Percentiles rank a stretch among this genome's conserved stretches.
These are phyloP conservation scores for Penicillium sp. DNA, from an alignment of 2,329 filamentous ascomycete species.

Conservation along the genomic window DNA sequence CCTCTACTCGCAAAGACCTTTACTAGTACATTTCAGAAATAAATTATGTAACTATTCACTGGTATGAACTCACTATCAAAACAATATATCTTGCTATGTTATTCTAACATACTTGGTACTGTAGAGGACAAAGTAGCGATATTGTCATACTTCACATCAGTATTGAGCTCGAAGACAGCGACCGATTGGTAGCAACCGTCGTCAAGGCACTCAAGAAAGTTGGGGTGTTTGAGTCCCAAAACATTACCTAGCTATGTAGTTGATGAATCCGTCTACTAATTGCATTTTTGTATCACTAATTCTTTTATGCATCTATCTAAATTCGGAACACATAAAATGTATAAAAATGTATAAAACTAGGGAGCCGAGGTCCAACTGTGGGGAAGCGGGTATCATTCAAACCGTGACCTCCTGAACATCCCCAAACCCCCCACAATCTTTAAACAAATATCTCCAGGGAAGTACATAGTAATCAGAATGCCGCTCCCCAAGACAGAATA, in stretches of 20 bases:
- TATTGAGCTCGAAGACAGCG: too few relatives aligned
- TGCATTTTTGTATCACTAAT: neutral
- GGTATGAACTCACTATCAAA: too few relatives aligned
- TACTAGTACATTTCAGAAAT: neutral
- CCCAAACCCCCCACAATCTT: neutral
- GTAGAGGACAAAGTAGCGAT: too few relatives aligned
- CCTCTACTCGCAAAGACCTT: neutral
- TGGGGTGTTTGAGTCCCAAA: too few relatives aligned
- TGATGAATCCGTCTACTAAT: neutral
- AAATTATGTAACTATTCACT: neutral
- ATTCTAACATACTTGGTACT: too few relatives aligned
- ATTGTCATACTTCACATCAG: too few relatives aligned
- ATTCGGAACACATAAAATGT: neutral
- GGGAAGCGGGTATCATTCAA: conserved; percentile 16
- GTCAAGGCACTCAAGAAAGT: too few relatives aligned
- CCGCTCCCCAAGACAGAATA: conserved; percentile 70
- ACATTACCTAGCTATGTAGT: too few relatives aligned
- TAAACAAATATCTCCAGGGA: neutral
- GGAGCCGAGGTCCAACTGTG: conserved; percentile 25
- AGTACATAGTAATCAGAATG: conserved; percentile 50
- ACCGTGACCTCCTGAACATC: neutral
- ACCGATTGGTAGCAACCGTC: too few relatives aligned
- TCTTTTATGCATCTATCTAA: neutral
- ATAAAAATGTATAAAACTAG: neutral
- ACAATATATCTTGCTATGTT: too few relatives aligned